phyloP scores from a whole-genome alignment of 2,329 filamentous ascomycete species.

The Fusarium devonianum region DNA sequence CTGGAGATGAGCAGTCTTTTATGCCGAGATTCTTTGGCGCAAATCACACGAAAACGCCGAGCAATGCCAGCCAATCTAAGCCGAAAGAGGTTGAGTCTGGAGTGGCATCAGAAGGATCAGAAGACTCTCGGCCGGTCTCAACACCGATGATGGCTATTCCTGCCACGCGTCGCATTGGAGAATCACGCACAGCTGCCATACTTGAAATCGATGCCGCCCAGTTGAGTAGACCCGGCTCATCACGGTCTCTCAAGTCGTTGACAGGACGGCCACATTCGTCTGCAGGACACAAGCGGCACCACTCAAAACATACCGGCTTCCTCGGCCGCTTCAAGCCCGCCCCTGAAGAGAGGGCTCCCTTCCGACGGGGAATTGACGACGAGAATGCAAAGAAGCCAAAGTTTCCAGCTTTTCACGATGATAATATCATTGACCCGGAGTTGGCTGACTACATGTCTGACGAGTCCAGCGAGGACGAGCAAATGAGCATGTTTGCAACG shows the following conservation, averaged over 20 bases:
- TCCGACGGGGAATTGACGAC: conserved; percentile 75
- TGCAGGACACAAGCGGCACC: conserved; percentile 78
- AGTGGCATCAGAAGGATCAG: conserved; percentile 51
- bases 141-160: conserved; percentile 77
- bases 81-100: conserved; percentile 51
- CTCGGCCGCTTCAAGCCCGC: conserved; percentile 76
- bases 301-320: conserved; percentile 82
- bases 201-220: conserved; percentile 88
- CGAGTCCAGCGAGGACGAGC: conserved; percentile 91
- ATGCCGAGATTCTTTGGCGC: conserved; percentile 69
- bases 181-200: conserved; percentile 84
- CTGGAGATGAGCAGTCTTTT: conserved; percentile 77
- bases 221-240: conserved; percentile 89
- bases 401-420: conserved; percentile 93
- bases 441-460: conserved; percentile 96
- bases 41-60: conserved; percentile 56
- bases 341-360: conserved; percentile 84
- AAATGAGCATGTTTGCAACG: conserved; percentile 83
- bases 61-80: conserved; percentile 42
- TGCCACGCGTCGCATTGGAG: conserved; percentile 69
- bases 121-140: conserved; percentile 62
- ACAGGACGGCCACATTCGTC: conserved; percentile 78
- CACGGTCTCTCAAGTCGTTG: conserved; percentile 82
- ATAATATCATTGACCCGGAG: conserved; percentile 98
- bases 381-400: conserved; percentile 70